Percentiles rank a stretch among this genome's conserved stretches.
These are phyloP conservation scores for Litchi chinensis DNA, from an alignment of 345 rosid species.

Conservation along the genomic window DNA sequence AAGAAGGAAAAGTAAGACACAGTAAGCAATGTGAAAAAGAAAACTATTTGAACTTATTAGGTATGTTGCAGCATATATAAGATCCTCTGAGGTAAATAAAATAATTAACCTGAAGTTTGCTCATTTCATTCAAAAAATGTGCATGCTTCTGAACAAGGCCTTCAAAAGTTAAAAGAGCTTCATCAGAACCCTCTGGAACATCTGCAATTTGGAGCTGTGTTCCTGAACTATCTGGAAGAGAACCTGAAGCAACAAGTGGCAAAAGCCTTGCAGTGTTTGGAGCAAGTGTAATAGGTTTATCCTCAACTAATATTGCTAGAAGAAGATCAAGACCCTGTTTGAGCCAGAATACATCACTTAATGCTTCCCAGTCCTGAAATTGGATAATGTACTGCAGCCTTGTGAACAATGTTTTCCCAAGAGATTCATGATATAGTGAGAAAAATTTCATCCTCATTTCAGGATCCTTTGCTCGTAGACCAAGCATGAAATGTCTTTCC, in stretches of 20 bases:
- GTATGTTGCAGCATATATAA: background rate
- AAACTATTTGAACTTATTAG: background rate
- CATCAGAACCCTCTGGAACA: conserved; percentile 69
- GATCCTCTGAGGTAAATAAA: conserved; percentile 14
- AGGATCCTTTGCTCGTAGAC: conserved; percentile 94
- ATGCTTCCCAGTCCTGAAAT: conserved; percentile 96
- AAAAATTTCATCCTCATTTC: conserved; percentile 86
- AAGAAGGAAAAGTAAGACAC: background rate
- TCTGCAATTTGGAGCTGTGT: conserved; percentile 58
- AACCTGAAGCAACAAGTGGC: conserved; percentile 58
- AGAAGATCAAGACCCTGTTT: conserved; percentile 99
- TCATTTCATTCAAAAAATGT: conserved; percentile 78
- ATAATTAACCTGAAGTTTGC: conserved; percentile 82
- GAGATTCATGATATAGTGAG: conserved; percentile 81
- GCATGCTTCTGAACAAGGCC: conserved; percentile 82
- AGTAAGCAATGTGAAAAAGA: background rate
- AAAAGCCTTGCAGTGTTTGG: conserved; percentile 93
- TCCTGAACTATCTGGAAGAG: conserved; percentile 62
- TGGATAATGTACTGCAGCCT: conserved; percentile 91
- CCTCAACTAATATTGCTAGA: conserved; percentile 83
- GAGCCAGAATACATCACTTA: conserved; percentile 98
- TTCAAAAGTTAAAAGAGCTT: conserved; percentile 76
- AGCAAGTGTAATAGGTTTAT: conserved; percentile 89
- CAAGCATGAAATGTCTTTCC: conserved; percentile 97
- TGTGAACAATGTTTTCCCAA: conserved; percentile 68